Percentiles rank a stretch among this genome's conserved stretches.
Evolutionary conservation across 371 early-diverging fungal species (phyloP).

Genomic region (Cladochytrium tenue): DNA sequence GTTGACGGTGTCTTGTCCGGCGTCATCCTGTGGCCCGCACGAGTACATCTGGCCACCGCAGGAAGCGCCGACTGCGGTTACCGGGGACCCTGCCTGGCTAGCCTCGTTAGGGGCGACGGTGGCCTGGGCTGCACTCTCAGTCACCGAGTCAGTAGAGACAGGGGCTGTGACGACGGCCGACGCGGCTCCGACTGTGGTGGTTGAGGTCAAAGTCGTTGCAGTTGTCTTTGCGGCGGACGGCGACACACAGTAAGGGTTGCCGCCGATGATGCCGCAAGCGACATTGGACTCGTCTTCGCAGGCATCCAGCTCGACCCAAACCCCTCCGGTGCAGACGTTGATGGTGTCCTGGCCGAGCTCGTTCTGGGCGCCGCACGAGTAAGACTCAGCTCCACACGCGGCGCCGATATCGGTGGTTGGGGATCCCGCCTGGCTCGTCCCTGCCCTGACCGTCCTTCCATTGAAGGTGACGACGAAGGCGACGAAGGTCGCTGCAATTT

Average conservation of each 20-base stretch:
- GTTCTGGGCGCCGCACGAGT: slow-evolving; percentile 1
- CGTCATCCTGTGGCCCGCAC: slow-evolving; percentile 1
- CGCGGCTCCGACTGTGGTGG: too few species aligned
- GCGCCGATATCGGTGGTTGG: background rate
- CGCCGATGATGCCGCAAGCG: slow-evolving; percentile 3
- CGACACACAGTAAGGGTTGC: slow-evolving; percentile 4
- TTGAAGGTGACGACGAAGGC: background rate
- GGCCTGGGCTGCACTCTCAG: too few species aligned
- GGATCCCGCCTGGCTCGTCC: background rate
- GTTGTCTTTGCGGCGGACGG: too few species aligned
- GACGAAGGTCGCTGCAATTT: too few species aligned
- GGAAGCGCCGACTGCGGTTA: background rate
- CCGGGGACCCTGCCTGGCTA: background rate
- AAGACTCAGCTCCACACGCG: background rate
- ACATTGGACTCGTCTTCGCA: slow-evolving; percentile 6
- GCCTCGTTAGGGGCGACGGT: too few species aligned
- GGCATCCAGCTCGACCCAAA: slow-evolving; percentile 1
- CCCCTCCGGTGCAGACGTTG: background rate
- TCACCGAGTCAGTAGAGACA: too few species aligned
- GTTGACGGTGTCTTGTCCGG: background rate
- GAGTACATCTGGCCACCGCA: background rate
- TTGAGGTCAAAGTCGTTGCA: too few species aligned
- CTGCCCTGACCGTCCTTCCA: background rate
- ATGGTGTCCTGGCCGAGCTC: background rate
- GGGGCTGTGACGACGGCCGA: too few species aligned